A percentile compares a stretch with the other conserved stretches of the same genome.
These are phyloP conservation scores for Lecanicillium sp. DNA, from an alignment of 2,329 filamentous ascomycete species.

Conservation along the genomic window DNA sequence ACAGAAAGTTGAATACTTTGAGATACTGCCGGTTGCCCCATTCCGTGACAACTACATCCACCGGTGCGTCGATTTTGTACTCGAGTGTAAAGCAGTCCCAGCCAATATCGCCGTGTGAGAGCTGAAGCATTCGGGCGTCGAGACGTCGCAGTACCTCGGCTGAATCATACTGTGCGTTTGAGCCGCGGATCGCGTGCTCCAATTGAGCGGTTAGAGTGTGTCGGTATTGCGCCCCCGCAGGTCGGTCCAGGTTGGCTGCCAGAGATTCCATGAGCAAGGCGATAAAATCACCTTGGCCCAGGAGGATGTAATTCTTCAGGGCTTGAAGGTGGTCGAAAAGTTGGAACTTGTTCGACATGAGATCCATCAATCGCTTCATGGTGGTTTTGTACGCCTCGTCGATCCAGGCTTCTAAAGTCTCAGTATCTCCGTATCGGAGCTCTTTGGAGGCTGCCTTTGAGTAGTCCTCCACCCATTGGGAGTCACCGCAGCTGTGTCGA, in stretches of 20 bases:
- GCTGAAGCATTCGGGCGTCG: slow-evolving; percentile 95
- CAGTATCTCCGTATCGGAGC: slow-evolving; percentile 85
- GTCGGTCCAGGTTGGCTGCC: slow-evolving; percentile 83
- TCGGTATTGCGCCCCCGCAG: slow-evolving; percentile 92
- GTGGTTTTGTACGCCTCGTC: slow-evolving; percentile 97
- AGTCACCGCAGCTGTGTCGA: slow-evolving; percentile 87
- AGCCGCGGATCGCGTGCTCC: slow-evolving; percentile 93
- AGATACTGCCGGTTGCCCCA: slow-evolving; percentile 95
- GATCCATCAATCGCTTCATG: slow-evolving; percentile 86
- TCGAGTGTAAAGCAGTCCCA: slow-evolving; percentile 99
- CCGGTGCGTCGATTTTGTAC: slow-evolving; percentile 94
- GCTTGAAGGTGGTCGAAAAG: slow-evolving; percentile 87
- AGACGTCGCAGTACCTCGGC: slow-evolving; percentile 84
- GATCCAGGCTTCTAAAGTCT: slow-evolving; percentile 84
- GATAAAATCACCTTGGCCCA: slow-evolving; percentile 96
- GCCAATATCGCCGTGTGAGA: slow-evolving; percentile 92
- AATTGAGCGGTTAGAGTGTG: slow-evolving; percentile 97
- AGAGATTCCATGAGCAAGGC: slow-evolving; percentile 95
- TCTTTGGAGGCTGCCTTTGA: slow-evolving; percentile 90
- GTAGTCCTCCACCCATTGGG: slow-evolving; percentile 91
- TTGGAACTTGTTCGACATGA: slow-evolving; percentile 94
- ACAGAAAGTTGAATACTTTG: slow-evolving; percentile 98
- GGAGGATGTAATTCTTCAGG: slow-evolving; percentile 86
- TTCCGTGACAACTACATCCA: slow-evolving; percentile 94
- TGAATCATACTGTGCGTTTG: slow-evolving; percentile 92